Conservation (phyloP, 352 stramenopile genomes). For the Thalassiosira allenii region DNA sequence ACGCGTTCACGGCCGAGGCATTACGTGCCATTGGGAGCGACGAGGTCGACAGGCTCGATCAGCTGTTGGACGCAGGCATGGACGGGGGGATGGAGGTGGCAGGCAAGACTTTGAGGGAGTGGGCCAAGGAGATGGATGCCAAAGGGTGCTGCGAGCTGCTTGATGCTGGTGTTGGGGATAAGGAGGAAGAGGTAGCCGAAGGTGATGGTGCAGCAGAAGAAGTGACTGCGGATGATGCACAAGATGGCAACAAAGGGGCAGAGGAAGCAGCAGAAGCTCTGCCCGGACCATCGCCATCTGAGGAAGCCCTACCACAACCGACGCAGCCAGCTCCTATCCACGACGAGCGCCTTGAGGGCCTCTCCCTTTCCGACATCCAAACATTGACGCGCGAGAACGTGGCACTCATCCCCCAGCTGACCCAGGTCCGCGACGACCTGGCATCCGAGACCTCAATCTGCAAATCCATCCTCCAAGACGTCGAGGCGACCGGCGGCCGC, state of each 20-base stretch:
- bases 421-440: slow-evolving; percentile 71
- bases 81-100: slow-evolving; percentile 70
- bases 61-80: slow-evolving; percentile 79
- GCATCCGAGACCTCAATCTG: slow-evolving; percentile 74
- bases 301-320: not conserved
- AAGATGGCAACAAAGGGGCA: slow-evolving; percentile 20
- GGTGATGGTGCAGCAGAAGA: not conserved
- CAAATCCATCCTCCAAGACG: slow-evolving; percentile 63
- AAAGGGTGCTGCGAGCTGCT: slow-evolving; percentile 67
- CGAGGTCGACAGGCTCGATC: slow-evolving; percentile 70
- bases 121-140: slow-evolving; percentile 73
- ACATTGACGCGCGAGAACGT: slow-evolving; percentile 35
- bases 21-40: slow-evolving; percentile 78
- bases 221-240: not conserved
- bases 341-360: slow-evolving; percentile 33
- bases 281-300: too few species aligned
- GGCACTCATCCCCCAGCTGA: slow-evolving; percentile 40
- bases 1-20: slow-evolving; percentile 83
- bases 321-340: not conserved
- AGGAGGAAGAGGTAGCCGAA: slow-evolving; percentile 2
- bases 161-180: not conserved
- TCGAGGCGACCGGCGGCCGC: slow-evolving; percentile 20
- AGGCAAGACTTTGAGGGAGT: slow-evolving; percentile 70
- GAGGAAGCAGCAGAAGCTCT: slow-evolving; percentile 18
- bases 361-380: slow-evolving; percentile 30